These are phyloP conservation scores for Aspergillus fructus DNA, from an alignment of 2,329 filamentous ascomycete genomes.

Conservation along the genomic window DNA sequence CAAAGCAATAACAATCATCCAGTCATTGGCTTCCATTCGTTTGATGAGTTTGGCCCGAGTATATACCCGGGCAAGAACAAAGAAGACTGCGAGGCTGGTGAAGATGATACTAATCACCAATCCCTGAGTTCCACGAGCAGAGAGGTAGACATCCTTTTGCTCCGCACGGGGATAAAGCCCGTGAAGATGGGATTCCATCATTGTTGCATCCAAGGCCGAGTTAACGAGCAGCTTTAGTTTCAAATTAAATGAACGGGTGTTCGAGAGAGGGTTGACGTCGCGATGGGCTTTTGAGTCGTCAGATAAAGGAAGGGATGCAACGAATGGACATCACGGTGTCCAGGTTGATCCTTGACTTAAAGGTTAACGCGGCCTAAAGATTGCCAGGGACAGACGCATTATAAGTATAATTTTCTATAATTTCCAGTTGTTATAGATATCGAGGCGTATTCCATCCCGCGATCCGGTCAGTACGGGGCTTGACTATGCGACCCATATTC, in stretches of 20 bases:
- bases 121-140: slow-evolving; percentile 25
- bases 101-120: slow-evolving; percentile 33
- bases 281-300: too few relatives aligned
- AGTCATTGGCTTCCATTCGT: slow-evolving; percentile 37
- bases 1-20: slow-evolving; percentile 36
- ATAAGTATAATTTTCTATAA: background rate
- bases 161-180: slow-evolving; percentile 19
- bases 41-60: slow-evolving; percentile 32
- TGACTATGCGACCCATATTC: slow-evolving; percentile 19
- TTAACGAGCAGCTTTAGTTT: background rate
- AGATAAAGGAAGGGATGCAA: background rate
- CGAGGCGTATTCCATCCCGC: slow-evolving; percentile 9
- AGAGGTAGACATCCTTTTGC: slow-evolving; percentile 20
- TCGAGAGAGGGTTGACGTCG: background rate
- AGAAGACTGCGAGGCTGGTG: slow-evolving; percentile 28
- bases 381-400: background rate
- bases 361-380: background rate
- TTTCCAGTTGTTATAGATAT: background rate
- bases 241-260: background rate
- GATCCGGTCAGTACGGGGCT: slow-evolving; percentile 10
- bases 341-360: background rate
- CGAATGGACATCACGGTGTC: background rate
- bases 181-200: slow-evolving; percentile 20
- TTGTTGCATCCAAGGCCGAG: slow-evolving; percentile 10
- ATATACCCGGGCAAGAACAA: slow-evolving; percentile 33